Evolutionary conservation across 2,329 filamentous ascomycete genomes (phyloP).

Genomic region (Microsporum audouinii): DNA sequence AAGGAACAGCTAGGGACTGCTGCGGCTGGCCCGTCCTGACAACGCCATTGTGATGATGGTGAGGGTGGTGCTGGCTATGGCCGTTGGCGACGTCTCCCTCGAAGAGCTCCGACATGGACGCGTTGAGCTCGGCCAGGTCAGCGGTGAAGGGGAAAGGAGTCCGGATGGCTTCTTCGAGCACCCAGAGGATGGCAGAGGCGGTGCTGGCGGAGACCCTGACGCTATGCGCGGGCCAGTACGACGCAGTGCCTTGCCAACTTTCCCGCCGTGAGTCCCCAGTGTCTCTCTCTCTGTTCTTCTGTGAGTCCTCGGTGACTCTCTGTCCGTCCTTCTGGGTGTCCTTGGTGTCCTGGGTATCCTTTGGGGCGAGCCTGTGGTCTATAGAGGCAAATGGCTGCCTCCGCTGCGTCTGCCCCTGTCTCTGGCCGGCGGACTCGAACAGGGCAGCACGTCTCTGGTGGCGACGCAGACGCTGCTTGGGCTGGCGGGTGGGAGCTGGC

Average conservation of each 20-base stretch:
- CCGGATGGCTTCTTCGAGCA: conserved; percentile 80
- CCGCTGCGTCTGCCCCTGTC: not conserved
- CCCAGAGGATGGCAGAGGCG: conserved; percentile 80
- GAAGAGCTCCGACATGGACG: conserved; percentile 74
- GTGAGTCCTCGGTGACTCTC: not conserved
- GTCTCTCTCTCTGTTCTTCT: conserved; percentile 14
- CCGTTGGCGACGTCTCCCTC: not conserved
- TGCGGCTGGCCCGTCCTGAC: conserved; percentile 36
- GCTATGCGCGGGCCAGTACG: conserved; percentile 42
- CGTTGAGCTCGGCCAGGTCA: conserved; percentile 76
- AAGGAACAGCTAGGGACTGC: conserved; percentile 14
- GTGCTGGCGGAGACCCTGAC: conserved; percentile 68
- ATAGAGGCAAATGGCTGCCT: not conserved
- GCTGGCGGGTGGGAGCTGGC: conserved; percentile 25
- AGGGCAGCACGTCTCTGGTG: conserved; percentile 24
- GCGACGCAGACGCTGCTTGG: conserved; percentile 35
- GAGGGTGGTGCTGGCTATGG: not conserved
- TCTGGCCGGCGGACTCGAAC: conserved; percentile 31
- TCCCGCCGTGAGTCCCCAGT: conserved; percentile 21
- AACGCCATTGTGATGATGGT: conserved; percentile 44
- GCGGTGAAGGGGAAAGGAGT: conserved; percentile 71
- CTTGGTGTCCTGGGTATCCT: too few relatives aligned
- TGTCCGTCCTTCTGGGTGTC: not conserved
- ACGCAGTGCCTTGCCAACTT: conserved; percentile 22
- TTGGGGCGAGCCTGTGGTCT: not conserved